A percentile compares a stretch with the other conserved stretches of the same genome.
phyloP scores from a whole-genome alignment of 306 rosid species.

The Dalbergia cochinchinensis region DNA sequence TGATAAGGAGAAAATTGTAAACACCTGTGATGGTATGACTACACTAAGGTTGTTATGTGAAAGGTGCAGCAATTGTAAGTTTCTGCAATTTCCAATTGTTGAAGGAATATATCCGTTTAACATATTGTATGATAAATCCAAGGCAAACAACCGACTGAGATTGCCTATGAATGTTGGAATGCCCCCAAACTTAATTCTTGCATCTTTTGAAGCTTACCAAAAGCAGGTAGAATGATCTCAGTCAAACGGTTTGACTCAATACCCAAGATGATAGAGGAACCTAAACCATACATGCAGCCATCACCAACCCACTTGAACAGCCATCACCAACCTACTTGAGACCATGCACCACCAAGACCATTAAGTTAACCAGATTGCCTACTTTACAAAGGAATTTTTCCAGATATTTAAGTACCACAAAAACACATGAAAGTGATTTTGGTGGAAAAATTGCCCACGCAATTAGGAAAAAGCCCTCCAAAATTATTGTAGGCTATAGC shows the following conservation, averaged over 20 bases:
- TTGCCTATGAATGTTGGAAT: slow-evolving; percentile 28
- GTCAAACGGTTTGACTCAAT: background rate
- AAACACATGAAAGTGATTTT: background rate
- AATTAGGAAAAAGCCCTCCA: slow-evolving; percentile 40
- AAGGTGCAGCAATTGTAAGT: background rate
- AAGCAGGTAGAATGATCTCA: slow-evolving; percentile 27
- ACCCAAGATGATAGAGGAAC: too few species aligned
- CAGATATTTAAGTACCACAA: background rate
- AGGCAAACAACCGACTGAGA: background rate
- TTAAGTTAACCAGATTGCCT: background rate
- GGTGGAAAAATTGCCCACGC: slow-evolving; percentile 43
- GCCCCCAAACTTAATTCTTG: background rate
- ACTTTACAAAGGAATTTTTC: background rate
- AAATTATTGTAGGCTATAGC: slow-evolving; percentile 2
- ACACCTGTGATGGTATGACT: slow-evolving; percentile 23
- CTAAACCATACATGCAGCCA: too few species aligned
- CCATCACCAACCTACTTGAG: too few species aligned
- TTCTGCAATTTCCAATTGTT: slow-evolving; percentile 26
- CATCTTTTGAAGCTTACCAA: slow-evolving; percentile 40
- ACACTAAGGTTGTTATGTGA: slow-evolving; percentile 10
- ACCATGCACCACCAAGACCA: background rate
- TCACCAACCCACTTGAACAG: too few species aligned
- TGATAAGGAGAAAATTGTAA: background rate
- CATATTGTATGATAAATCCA: slow-evolving; percentile 10
- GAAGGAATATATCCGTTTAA: slow-evolving; percentile 24